Conservation (phyloP, 371 early-diverging fungal species). For the Entomophthora muscae region DNA sequence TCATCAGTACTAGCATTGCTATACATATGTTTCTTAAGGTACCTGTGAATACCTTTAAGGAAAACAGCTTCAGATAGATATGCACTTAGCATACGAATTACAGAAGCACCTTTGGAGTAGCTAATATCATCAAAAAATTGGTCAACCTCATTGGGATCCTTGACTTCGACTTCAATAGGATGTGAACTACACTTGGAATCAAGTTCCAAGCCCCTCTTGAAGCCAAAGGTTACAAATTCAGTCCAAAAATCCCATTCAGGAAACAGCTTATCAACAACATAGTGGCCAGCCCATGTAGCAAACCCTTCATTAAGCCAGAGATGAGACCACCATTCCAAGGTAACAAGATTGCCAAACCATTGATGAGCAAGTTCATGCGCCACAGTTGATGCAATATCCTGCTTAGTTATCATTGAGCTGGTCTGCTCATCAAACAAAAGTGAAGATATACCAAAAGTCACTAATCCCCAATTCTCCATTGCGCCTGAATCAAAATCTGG, state of each 20-base stretch:
- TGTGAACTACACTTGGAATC: slow-evolving; percentile 78
- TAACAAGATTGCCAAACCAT: slow-evolving; percentile 97
- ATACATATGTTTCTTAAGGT: slow-evolving; percentile 61
- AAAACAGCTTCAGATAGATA: slow-evolving; percentile 56
- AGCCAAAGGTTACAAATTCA: slow-evolving; percentile 46
- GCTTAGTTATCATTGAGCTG: slow-evolving; percentile 42
- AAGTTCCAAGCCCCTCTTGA: slow-evolving; percentile 45
- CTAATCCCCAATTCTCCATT: slow-evolving; percentile 93
- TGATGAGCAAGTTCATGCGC: slow-evolving; percentile 92
- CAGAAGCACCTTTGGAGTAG: slow-evolving; percentile 81
- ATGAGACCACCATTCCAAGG: slow-evolving; percentile 70
- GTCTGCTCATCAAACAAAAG: slow-evolving; percentile 48
- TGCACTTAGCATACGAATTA: slow-evolving; percentile 78
- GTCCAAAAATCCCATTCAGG: slow-evolving; percentile 67
- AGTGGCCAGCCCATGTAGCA: slow-evolving; percentile 80
- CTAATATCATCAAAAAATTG: slow-evolving; percentile 71
- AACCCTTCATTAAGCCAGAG: slow-evolving; percentile 98
- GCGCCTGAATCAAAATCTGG: slow-evolving; percentile 81
- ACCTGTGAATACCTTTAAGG: slow-evolving; percentile 55
- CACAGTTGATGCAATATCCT: slow-evolving; percentile 64
- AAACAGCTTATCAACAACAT: slow-evolving; percentile 59
- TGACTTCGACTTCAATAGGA: slow-evolving; percentile 77
- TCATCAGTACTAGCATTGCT: slow-evolving; percentile 69
- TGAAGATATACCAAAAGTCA: slow-evolving; percentile 70
- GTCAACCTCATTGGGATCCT: slow-evolving; percentile 48